Base-by-base conservation (phyloP, 2,329 filamentous ascomycete genomes). In the Blastomyces percursus region DNA sequence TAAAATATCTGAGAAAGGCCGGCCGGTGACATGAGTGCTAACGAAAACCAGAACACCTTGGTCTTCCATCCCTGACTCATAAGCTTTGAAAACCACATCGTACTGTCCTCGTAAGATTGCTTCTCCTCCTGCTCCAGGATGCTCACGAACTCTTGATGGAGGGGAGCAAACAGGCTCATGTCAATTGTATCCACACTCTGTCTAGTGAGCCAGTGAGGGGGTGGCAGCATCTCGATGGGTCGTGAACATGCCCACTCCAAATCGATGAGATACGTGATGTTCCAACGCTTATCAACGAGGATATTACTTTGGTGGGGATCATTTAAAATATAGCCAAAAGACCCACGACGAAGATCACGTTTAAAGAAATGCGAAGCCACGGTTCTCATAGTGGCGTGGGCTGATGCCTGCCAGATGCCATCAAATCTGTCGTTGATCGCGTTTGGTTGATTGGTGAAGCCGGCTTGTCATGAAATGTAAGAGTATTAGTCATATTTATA, bases 281-380 rank as follows among this genome's bases (percentile, higher is more conserved):
- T 67, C 71, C 73, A 73, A 16, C 72, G 60, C 8, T 70, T n/a
- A 60, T 73, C 69, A 12, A 72, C 70, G 44, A 73, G 69, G 19
- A 73, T 71, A 60, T 78, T 78, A 61, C 72, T 74, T 59, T 68
- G 67, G 59, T 78, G 73, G 14, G 79, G 67, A 63, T 79, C 76
- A 16, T 73, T 77, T 11, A 78, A 69, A 1, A 60, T 66, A 40
- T 71, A 66, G 40, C 72, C 62, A 64, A 75, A 78, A 0, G 73
- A 73, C 1, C 75, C 74, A 27, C 70, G 60, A 21, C 71, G 68
- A 24, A 74, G 67, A 67, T 73, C 69, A 6, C 67, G 65, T 19
- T 57, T 68, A 32, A 67, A 70, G 71, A 60, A 73, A 51, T 64
- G 73, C 68, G n/a, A 66, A 60, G 51, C 65, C 46, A 60, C 68